Percentiles rank a stretch among this genome's conserved stretches.
phyloP scores from a whole-genome alignment of 495 filamentous ascomycete species.

The Geoglossum glabrum region DNA sequence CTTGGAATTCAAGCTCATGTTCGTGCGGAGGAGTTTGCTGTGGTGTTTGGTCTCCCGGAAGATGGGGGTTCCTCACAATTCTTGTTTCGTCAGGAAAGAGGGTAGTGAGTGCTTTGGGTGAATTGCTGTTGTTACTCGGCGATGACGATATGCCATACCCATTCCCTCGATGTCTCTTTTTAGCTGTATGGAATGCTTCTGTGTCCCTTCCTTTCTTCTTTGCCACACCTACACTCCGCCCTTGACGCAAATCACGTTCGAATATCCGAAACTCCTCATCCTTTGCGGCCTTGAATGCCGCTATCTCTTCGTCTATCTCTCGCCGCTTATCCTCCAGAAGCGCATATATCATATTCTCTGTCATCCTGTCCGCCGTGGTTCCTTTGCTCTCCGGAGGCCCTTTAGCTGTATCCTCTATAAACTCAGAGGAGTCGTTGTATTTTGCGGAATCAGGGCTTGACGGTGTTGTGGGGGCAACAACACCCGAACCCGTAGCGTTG shows the following conservation, averaged over 20 bases:
- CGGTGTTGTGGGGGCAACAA: neutral
- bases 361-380: neutral
- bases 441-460: neutral
- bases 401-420: neutral
- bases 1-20: constrained; percentile 35
- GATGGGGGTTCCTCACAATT: neutral
- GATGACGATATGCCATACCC: neutral
- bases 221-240: neutral
- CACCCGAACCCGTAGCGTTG: neutral
- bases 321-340: constrained; percentile 11
- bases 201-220: neutral
- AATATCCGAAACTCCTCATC: constrained; percentile 12
- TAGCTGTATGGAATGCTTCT: neutral
- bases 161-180: neutral
- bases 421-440: neutral
- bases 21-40: constrained; percentile 19
- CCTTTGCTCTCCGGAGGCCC: neutral
- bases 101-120: neutral
- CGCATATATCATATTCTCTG: neutral
- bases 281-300: constrained; percentile 13
- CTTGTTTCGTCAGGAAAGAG: neutral
- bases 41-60: neutral
- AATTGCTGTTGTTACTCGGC: neutral
- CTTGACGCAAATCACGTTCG: constrained; percentile 9
- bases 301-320: constrained; percentile 15